phyloP scores from a whole-genome alignment of 164 flowering plant species.

The Tetracentron sinense region DNA sequence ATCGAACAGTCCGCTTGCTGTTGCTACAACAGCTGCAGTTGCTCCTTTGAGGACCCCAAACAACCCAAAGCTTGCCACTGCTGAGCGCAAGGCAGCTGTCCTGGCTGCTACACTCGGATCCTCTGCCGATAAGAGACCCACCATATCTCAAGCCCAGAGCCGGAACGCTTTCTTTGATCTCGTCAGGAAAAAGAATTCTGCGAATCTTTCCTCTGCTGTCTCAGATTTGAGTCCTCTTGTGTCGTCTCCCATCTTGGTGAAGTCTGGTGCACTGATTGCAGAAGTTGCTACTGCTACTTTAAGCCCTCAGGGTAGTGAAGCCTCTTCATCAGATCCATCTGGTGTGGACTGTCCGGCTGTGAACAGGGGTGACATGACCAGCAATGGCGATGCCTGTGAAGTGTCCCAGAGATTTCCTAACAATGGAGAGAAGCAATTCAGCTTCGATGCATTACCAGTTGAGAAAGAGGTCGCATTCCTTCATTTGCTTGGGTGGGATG shows the following conservation, averaged over 20 bases:
- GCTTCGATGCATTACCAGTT: slow-evolving; percentile 30
- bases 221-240: slow-evolving; percentile 32
- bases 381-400: slow-evolving; percentile 36
- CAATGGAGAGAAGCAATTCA: slow-evolving; percentile 25
- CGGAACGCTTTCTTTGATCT: slow-evolving; percentile 79
- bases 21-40: slow-evolving; percentile 33
- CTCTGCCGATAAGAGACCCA: slow-evolving; percentile 49
- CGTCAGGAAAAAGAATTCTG: slow-evolving; percentile 61
- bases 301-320: slow-evolving; percentile 27
- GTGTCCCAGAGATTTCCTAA: slow-evolving; percentile 25
- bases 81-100: slow-evolving; percentile 48
- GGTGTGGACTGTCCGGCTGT: slow-evolving; percentile 23
- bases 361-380: slow-evolving; percentile 26
- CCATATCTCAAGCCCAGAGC: slow-evolving; percentile 61
- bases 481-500: slow-evolving; percentile 93
- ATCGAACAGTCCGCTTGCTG: slow-evolving; percentile 29
- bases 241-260: slow-evolving; percentile 29
- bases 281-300: slow-evolving; percentile 26
- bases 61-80: slow-evolving; percentile 29
- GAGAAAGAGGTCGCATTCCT: slow-evolving; percentile 82
- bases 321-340: slow-evolving; percentile 10
- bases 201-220: slow-evolving; percentile 22
- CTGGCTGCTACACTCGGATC: slow-evolving; percentile 28
- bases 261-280: slow-evolving; percentile 30
- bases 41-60: slow-evolving; percentile 40